Percentiles rank a stretch among this genome's conserved stretches.
Evolutionary conservation across 2,329 filamentous ascomycete species (phyloP).

Genomic region (Xylariaceae sp.): DNA sequence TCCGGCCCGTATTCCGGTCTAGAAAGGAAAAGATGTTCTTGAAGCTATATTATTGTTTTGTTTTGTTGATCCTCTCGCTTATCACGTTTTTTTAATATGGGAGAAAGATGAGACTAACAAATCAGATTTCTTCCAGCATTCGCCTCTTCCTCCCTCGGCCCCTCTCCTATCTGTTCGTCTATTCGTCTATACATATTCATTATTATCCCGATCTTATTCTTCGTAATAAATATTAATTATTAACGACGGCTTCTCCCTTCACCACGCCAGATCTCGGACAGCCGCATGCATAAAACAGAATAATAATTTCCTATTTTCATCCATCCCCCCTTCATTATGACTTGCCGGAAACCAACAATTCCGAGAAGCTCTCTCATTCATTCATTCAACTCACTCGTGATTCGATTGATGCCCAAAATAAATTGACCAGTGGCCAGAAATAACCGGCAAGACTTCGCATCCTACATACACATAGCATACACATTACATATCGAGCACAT

Average conservation of each 20-base stretch:
- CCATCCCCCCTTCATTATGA: too few species aligned
- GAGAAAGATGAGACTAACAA: background rate
- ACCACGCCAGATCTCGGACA: background rate
- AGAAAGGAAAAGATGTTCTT: background rate
- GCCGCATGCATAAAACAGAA: background rate
- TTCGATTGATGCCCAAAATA: constrained; percentile 4
- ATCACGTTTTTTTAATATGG: too few species aligned
- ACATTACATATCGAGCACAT: too few species aligned
- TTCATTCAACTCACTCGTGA: background rate
- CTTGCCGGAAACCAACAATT: background rate
- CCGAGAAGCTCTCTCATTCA: background rate
- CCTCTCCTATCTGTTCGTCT: background rate
- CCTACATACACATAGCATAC: too few species aligned
- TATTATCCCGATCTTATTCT: background rate
- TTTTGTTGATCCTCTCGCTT: too few species aligned
- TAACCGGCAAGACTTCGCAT: too few species aligned
- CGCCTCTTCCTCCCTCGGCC: background rate
- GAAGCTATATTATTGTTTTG: background rate
- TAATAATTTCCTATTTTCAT: too few species aligned
- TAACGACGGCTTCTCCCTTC: background rate
- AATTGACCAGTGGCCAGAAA: background rate
- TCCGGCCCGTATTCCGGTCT: background rate
- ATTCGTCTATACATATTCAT: background rate
- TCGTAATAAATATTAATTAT: background rate
- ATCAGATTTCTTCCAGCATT: background rate